Conservation (phyloP, 257 asterid genomes). For the Cordia subcordata region DNA sequence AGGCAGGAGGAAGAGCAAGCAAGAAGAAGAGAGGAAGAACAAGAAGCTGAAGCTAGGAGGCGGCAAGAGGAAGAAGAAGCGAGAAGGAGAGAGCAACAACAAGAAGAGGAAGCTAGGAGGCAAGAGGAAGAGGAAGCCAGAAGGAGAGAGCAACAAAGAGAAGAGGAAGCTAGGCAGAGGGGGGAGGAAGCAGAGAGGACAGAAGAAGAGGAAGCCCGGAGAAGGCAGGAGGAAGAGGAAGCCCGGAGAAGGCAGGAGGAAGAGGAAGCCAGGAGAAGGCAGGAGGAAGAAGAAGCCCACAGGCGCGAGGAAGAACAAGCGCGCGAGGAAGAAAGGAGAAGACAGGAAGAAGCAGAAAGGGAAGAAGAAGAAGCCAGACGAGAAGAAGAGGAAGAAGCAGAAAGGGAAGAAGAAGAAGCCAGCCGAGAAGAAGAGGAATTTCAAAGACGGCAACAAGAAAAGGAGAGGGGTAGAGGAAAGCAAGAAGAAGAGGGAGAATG, state of each 20-base stretch:
- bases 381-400: conserved; percentile 1
- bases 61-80: conserved; percentile 6
- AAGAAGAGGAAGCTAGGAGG: background rate
- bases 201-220: background rate
- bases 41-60: background rate
- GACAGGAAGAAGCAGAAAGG: background rate
- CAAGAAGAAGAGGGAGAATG: conserved; percentile 2
- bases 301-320: background rate
- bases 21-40: conserved; percentile 6
- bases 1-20: conserved; percentile 6
- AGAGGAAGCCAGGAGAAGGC: background rate
- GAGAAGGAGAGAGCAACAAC: conserved; percentile 3
- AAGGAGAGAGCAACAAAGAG: background rate
- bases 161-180: background rate
- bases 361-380: conserved; percentile 11
- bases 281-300: conserved; percentile 4
- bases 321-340: conserved; percentile 1
- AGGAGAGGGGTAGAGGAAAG: background rate
- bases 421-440: conserved; percentile 6
- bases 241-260: conserved; percentile 1
- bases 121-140: background rate
- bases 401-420: conserved; percentile 3
- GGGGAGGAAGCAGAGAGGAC: conserved; percentile 10
- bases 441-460: conserved; percentile 1
- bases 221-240: conserved; percentile 9